Base-by-base conservation (phyloP, 2,329 filamentous ascomycete genomes). In the Talaromyces verruculosus region DNA sequence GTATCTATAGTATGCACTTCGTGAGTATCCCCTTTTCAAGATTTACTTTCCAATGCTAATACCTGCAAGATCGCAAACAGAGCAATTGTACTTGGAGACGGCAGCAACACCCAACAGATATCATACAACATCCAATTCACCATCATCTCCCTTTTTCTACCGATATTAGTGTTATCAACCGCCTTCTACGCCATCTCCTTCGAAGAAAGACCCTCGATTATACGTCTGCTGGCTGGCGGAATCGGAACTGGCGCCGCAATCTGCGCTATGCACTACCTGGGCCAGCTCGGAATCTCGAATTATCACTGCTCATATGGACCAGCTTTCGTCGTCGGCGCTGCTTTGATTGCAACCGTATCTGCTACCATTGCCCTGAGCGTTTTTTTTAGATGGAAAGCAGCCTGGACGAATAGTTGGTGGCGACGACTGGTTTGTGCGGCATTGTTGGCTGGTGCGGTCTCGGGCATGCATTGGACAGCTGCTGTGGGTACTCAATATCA, bases 381-480 rank as follows among this genome's bases (percentile, higher is more conserved):
- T 5, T 96, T 96, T 80, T 96, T 95, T 78, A 85, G 90, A 65
- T 88, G 90, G 76, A 86, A 89, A 69, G 87, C 89, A 17, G 84
- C 86, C 17, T 96, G 92, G 91, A 91, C 89, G 59, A 89, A 89
- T 71, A 87, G 85, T 17, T 92, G 89, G 86, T 93, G 89, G 89
- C 91, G 92, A 74, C 84, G 91, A 66, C 78, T 84, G 10, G 71
- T 88, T 1, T 91, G 88, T 67, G 89, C 89, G 10, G 78, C 87
- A 55, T 77, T 93, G 19, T 83, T 96, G 47, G 90, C 91, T 8
- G 82, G 85, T 17, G 91, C 90, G 47, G 90, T 95, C 1, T 93
- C 89, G 10, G 91, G 91, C 0, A 95, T 96, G 92, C 92, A 96
- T 78, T 96, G 91, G 90, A 89, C 89, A 65, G 92, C 90, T 37